Evolutionary conservation across 495 filamentous ascomycete genomes (phyloP), one percentile per base, ranked within the genome.

Genomic region (Terfezia boudieri): DNA sequence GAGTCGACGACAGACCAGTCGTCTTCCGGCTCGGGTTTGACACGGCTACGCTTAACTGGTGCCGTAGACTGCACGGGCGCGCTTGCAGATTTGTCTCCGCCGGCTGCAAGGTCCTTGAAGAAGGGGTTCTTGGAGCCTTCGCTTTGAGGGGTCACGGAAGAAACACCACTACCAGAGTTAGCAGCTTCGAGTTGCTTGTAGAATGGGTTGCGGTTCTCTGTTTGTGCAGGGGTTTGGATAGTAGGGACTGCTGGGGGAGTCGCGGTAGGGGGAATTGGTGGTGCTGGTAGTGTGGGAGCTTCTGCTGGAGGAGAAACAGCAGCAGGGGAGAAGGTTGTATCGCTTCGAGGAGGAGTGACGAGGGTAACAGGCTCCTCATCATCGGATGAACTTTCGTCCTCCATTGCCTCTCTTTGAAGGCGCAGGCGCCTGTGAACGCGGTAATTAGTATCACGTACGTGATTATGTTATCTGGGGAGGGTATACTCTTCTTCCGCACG

Each of bases 1-100:
- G 82, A 85, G 36, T 84, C 89, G 20, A 82, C 81, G 17, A 75
- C 78, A 58, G 80, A 83, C 90, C 90, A 95, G 59, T 83, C 83
- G 58, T 94, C 87, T 57, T 87, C 83, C 26, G 26, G 26, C 62
- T 86, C 80, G n/a, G 76, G 74, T 37, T 57, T 55, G 35, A 50
- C 55, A 49, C 49, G 59, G 37, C 43, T 57, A 26, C 16, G 26
- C 37, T 53, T 57, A 38, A 68, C 67, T 23, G 61, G 70, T 35
- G 62, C 61, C 66, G 62, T 74, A 56, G 56, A 69, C 69, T 50
- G 64, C 17, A 54, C 64, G 56, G 37, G 57, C 57, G 53, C 70
- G 36, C 56, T 69, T 59, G 49, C 57, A 58, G 11, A 66, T 58
- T 41, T 56, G 50, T 52, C 49, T 66, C 67, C 55, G 54, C 68